Evolutionary conservation across 176 grass and related monocot genomes (phyloP), one percentile per base, ranked within the genome.

Genomic region (Carex cristatella): DNA sequence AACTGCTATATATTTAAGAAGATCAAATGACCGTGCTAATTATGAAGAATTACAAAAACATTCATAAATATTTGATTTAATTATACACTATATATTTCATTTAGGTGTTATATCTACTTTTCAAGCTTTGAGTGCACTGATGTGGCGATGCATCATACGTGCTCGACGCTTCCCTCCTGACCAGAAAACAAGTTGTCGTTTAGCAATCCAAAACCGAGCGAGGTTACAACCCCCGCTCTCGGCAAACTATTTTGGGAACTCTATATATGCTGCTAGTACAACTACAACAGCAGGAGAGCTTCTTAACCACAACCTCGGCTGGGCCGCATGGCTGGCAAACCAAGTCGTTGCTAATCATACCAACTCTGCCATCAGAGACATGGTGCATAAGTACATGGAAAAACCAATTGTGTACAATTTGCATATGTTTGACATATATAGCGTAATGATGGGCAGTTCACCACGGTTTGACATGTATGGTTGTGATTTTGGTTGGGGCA

Each of bases 401-500:
- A 84, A 18, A 8, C 91, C 87, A 1, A 18, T 78, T 8, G 27
- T 88, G 42, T 81, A 87, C 72, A 83, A 3, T 2, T 1, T 51
- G 33, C 80, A 68, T 62, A 54, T 5, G 42, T 87, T 91, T 49
- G 88, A 88, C 32, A 48, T 44, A 4, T 4, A 9, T 12, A 73
- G 68, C 71, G 53, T 91, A 27, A 79, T 90, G 88, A 61, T 94
- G 33, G 86, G 88, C 8, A 90, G 94, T 88, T 97, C 94, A 23
- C 89, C 94, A 30, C 65, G 94, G 40, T 97, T 97, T 64, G 73
- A 89, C 28, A 77, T 92, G 78, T 97, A 87, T 80, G 89, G 84
- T 0, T 94, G 91, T 88, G 86, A 97, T 51, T 94, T 97, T 10
- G 94, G 89, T 11, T 97, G 82, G 94, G 94, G 91, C 7, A 82